Evolutionary conservation across 1,284 basidiomycete species (phyloP).

Genomic region (Singerocomus inundabilis): DNA sequence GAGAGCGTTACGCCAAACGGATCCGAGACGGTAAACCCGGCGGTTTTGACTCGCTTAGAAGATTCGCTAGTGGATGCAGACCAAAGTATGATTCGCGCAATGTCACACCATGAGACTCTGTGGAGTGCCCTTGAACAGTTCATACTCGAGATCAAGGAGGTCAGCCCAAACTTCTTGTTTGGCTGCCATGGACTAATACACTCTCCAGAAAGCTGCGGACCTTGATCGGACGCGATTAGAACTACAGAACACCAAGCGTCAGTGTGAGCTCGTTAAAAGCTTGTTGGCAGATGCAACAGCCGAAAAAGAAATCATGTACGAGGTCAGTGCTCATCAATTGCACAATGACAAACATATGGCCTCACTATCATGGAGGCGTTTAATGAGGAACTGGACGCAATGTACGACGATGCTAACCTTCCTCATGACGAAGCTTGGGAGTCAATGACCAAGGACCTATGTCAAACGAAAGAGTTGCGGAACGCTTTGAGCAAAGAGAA

Average conservation of each 20-base stretch:
- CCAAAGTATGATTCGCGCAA: conserved; percentile 47
- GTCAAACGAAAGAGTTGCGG: conserved; percentile 70
- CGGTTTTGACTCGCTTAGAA: conserved; percentile 41
- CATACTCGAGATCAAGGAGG: conserved; percentile 56
- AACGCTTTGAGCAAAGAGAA: conserved; percentile 77
- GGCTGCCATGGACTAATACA: neutral
- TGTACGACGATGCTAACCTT: conserved; percentile 80
- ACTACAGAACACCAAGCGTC: conserved; percentile 65
- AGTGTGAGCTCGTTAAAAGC: conserved; percentile 74
- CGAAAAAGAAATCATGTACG: conserved; percentile 89
- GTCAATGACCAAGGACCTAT: conserved; percentile 70
- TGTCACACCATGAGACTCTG: conserved; percentile 52
- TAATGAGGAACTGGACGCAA: conserved; percentile 86
- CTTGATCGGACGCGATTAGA: conserved; percentile 62
- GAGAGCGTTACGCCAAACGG: conserved; percentile 24
- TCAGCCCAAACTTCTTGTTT: conserved; percentile 23
- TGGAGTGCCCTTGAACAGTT: conserved; percentile 48
- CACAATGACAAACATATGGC: conserved; percentile 3
- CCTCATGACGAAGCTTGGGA: conserved; percentile 77
- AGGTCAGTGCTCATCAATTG: conserved; percentile 48
- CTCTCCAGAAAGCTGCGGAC: conserved; percentile 50
- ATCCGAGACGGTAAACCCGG: conserved; percentile 29
- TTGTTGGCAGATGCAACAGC: conserved; percentile 73
- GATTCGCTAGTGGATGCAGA: conserved; percentile 59
- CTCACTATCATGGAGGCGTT: conserved; percentile 60